Evolutionary conservation across 139 green algal species (phyloP), one percentile per base, ranked within the genome.

Genomic region (Haematococcus lacustris): DNA sequence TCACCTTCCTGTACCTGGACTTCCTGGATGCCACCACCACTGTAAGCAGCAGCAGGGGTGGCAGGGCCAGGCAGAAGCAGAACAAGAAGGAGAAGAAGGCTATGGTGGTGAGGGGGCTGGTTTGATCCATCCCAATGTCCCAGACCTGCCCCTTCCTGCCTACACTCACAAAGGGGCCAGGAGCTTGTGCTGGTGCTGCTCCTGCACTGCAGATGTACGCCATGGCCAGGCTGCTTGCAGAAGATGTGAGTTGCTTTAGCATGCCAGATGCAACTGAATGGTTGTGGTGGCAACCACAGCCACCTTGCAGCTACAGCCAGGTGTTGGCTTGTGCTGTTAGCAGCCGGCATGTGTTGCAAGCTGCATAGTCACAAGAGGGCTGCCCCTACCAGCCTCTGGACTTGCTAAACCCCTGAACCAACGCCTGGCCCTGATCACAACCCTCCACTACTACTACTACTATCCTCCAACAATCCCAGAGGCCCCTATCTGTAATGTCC

Each of bases 191-290:
- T n/a, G n/a, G n/a, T n/a, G n/a, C n/a, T n/a, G n/a, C n/a, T n/a
- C n/a, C n/a, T n/a, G n/a, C n/a, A n/a, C n/a, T n/a, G n/a, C n/a
- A n/a, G n/a, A 83, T 96, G 47, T 89, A 88, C 66, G 84, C 82
- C 53, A 93, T 96, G 86, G 88, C 90, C 30, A 81, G 83, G 51
- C 82, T 91, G 51, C 75, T 93, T 47, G 86, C 89, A 70, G 82
- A 88, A 53, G 38, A 61, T 35, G 72, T 76, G 21, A 57, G 47
- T 57, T 13, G 13, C 47, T 28, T 57, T 21, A 57, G 21, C 13
- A 28, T 13, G 13, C 13, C 21, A 57, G 21, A 57, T 57, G 13
- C 47, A 57, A 57, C 13, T 21, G 13, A 57, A 21, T 57, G 47
- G 47, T 57, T 13, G 47, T 57, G 21, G 21, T 57, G 21, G 47